Conservation (phyloP, 805 yeast genomes). For the Kluyveromyces dobzhanskii region DNA sequence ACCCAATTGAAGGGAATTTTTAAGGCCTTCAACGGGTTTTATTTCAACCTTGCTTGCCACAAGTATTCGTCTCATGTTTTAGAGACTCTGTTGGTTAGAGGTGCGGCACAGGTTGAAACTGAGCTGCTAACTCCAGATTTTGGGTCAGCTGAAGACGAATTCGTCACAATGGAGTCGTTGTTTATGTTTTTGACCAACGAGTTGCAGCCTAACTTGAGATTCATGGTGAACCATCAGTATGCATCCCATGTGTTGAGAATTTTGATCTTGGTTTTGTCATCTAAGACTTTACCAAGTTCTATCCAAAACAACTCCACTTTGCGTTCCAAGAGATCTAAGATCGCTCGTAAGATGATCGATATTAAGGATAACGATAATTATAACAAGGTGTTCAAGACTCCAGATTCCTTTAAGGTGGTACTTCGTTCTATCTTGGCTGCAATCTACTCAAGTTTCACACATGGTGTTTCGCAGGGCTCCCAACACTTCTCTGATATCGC, state of each 20-base stretch:
- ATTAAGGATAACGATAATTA: slow-evolving; percentile 72
- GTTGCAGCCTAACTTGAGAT: slow-evolving; percentile 46
- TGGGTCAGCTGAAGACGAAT: slow-evolving; percentile 30
- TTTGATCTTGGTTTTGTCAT: slow-evolving; percentile 61
- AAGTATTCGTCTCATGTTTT: slow-evolving; percentile 91
- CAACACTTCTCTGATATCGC: slow-evolving; percentile 13
- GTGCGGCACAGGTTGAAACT: slow-evolving; percentile 66
- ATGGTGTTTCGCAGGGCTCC: slow-evolving; percentile 22
- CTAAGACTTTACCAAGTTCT: slow-evolving; percentile 69
- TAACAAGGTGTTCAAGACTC: slow-evolving; percentile 58
- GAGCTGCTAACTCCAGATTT: slow-evolving; percentile 47
- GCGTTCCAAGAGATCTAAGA: slow-evolving; percentile 76
- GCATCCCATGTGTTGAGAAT: slow-evolving; percentile 84
- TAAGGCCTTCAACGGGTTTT: slow-evolving; percentile 62
- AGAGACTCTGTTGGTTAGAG: slow-evolving; percentile 72
- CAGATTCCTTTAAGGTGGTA: slow-evolving; percentile 56
- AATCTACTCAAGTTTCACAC: slow-evolving; percentile 30
- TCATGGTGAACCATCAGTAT: slow-evolving; percentile 66
- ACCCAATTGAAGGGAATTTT: slow-evolving; percentile 59
- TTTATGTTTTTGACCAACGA: slow-evolving; percentile 60
- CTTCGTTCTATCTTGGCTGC: slow-evolving; percentile 41
- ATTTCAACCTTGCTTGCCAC: slow-evolving; percentile 70
- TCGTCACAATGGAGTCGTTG: slow-evolving; percentile 55
- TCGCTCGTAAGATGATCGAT: slow-evolving; percentile 90
- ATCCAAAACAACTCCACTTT: slow-evolving; percentile 60